A percentile compares a stretch with the other conserved stretches of the same genome.
Evolutionary conservation across 352 stramenopile genomes (phyloP).

Genomic region (Phytopythium helicoides): DNA sequence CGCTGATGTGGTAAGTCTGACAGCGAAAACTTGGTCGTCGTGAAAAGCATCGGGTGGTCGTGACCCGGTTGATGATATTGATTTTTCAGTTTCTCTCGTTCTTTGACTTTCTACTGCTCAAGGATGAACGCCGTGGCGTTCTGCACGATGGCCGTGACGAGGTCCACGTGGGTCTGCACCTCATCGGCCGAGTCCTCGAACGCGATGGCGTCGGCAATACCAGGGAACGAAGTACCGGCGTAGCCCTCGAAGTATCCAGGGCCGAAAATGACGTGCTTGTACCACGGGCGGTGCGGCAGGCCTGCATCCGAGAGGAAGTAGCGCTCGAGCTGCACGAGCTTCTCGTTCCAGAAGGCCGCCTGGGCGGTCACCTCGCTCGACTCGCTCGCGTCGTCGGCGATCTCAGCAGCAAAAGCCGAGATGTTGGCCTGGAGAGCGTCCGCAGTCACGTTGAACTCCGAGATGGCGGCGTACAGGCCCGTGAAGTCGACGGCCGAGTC

Average conservation of each 20-base stretch:
- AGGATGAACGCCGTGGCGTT: conserved; percentile 16
- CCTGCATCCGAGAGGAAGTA: conserved; percentile 21
- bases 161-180: conserved; percentile 23
- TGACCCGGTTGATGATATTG: too few species aligned
- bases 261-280: conserved; percentile 36
- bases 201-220: conserved; percentile 20
- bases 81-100: too few species aligned
- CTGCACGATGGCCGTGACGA: conserved; percentile 14
- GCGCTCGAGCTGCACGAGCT: conserved; percentile 23
- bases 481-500: conserved; percentile 16
- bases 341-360: conserved; percentile 21
- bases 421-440: conserved; percentile 9
- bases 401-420: conserved; percentile 4
- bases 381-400: conserved; percentile 8
- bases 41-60: too few species aligned
- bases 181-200: conserved; percentile 15
- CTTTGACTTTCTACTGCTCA: background rate
- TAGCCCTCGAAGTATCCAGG: conserved; percentile 29
- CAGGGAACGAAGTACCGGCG: conserved; percentile 24
- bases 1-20: too few species aligned
- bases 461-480: conserved; percentile 16
- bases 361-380: conserved; percentile 4
- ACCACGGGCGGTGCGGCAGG: conserved; percentile 39
- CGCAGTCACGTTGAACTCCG: conserved; percentile 14
- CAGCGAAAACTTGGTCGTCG: conserved; percentile 50